Percentiles rank a stretch among this genome's conserved stretches.
Conservation (phyloP, 805 yeast species). For the Pichia pseudocactophila region DNA sequence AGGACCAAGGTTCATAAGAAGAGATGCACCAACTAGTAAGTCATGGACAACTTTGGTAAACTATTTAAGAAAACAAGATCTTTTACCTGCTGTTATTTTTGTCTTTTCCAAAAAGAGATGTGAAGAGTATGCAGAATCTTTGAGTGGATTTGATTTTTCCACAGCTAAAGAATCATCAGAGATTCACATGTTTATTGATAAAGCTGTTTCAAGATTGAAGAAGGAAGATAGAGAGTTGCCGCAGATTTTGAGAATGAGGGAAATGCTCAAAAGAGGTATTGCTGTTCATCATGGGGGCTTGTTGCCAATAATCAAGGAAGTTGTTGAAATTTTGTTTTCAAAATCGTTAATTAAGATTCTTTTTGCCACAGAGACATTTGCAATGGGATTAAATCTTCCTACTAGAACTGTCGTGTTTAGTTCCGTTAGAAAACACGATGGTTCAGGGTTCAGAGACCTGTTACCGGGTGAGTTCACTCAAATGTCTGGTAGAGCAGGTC, state of each 20-base stretch:
- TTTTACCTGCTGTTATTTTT: conserved; percentile 88
- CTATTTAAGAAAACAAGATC: conserved; percentile 50
- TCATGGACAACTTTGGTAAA: conserved; percentile 73
- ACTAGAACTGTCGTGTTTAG: conserved; percentile 93
- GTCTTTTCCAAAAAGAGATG: conserved; percentile 91
- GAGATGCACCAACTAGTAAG: conserved; percentile 68
- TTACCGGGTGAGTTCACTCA: conserved; percentile 97
- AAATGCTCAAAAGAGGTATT: conserved; percentile 79
- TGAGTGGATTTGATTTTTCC: conserved; percentile 69
- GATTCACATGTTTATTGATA: conserved; percentile 86
- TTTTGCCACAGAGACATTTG: conserved; percentile 97
- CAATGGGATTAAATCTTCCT: conserved; percentile 96
- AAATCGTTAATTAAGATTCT: conserved; percentile 78
- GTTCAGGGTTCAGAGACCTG: conserved; percentile 68
- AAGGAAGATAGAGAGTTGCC: conserved; percentile 91
- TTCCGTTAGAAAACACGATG: conserved; percentile 83
- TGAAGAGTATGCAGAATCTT: conserved; percentile 82
- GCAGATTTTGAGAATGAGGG: conserved; percentile 76
- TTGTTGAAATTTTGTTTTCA: conserved; percentile 89
- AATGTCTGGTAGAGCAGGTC: conserved; percentile 98
- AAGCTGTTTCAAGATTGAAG: conserved; percentile 77
- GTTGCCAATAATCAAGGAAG: conserved; percentile 82
- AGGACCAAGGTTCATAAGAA: conserved; percentile 31
- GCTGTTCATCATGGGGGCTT: conserved; percentile 98
- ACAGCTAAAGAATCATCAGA: conserved; percentile 81